Percentiles rank a stretch among this genome's conserved stretches.
phyloP scores from a whole-genome alignment of 441 rosid genomes.

The Mallotus repandus region DNA sequence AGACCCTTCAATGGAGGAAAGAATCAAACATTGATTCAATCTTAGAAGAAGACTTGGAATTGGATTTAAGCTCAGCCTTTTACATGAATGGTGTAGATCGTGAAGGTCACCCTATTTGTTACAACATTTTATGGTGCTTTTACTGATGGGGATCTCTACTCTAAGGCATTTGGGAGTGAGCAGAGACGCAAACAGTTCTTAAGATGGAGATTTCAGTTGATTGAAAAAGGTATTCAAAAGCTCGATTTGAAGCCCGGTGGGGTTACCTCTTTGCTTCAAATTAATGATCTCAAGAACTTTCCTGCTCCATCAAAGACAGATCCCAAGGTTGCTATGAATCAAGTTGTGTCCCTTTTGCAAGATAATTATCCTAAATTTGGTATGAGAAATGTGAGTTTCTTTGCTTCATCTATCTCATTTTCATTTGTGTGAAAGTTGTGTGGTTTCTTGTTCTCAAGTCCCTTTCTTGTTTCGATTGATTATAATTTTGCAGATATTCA shows the following conservation, averaged over 20 bases:
- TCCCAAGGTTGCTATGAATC: conserved; percentile 47
- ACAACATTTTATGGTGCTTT: conserved; percentile 64
- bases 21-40: conserved; percentile 48
- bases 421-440: background rate
- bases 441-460: too few species aligned
- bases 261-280: conserved; percentile 71
- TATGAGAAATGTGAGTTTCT: conserved; percentile 50
- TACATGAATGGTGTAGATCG: conserved; percentile 62
- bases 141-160: conserved; percentile 51
- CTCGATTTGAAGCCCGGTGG: conserved; percentile 76
- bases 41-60: conserved; percentile 51
- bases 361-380: conserved; percentile 80
- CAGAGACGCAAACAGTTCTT: conserved; percentile 55
- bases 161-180: conserved; percentile 57
- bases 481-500: conserved; percentile 48
- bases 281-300: conserved; percentile 68
- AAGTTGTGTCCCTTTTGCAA: conserved; percentile 51
- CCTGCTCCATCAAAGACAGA: conserved; percentile 58
- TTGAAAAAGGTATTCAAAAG: conserved; percentile 79
- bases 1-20: conserved; percentile 77
- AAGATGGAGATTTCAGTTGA: conserved; percentile 75
- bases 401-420: background rate
- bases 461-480: background rate
- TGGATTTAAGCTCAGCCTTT: conserved; percentile 46
- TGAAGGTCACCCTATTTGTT: conserved; percentile 76